Evolutionary conservation across 371 early-diverging fungal genomes (phyloP).

Genomic region (Mucor velutinosus): DNA sequence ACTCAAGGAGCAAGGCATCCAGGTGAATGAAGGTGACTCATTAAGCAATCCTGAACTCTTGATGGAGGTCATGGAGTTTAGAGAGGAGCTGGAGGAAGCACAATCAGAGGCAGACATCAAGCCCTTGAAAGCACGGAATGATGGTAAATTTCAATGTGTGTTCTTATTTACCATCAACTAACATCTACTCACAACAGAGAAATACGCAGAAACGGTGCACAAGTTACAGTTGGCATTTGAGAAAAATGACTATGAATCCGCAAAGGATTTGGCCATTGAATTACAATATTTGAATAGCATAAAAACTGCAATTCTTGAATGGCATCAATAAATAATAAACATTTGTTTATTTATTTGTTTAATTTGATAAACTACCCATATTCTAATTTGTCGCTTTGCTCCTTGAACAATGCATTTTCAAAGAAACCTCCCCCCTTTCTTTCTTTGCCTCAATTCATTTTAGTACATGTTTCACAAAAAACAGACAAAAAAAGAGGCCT

Average conservation of each 20-base stretch:
- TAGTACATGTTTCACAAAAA: constrained; percentile 7
- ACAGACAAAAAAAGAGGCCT: constrained; percentile 3
- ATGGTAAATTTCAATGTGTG: constrained; percentile 18
- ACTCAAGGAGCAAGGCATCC: constrained; percentile 59
- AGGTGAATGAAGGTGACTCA: constrained; percentile 71
- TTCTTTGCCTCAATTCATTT: not conserved
- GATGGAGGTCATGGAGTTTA: constrained; percentile 81
- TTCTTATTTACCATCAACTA: not conserved
- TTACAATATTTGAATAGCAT: constrained; percentile 75
- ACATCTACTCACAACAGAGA: constrained; percentile 23
- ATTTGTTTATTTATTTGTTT: constrained; percentile 9
- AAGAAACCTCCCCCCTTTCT: not conserved
- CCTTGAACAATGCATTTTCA: constrained; percentile 17
- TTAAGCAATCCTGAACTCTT: constrained; percentile 72
- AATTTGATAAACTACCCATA: constrained; percentile 16
- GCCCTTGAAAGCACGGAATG: constrained; percentile 22
- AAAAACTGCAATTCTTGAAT: constrained; percentile 60
- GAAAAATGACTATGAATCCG: constrained; percentile 48
- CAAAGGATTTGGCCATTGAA: constrained; percentile 62
- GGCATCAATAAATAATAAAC: constrained; percentile 23
- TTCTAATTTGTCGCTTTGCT: not conserved
- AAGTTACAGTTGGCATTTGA: constrained; percentile 57
- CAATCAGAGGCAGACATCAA: constrained; percentile 24
- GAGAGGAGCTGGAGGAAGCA: constrained; percentile 76
- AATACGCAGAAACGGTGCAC: constrained; percentile 38